phyloP scores from a whole-genome alignment of 192 early-diverging fungal species.

The Coemansia asiatica region DNA sequence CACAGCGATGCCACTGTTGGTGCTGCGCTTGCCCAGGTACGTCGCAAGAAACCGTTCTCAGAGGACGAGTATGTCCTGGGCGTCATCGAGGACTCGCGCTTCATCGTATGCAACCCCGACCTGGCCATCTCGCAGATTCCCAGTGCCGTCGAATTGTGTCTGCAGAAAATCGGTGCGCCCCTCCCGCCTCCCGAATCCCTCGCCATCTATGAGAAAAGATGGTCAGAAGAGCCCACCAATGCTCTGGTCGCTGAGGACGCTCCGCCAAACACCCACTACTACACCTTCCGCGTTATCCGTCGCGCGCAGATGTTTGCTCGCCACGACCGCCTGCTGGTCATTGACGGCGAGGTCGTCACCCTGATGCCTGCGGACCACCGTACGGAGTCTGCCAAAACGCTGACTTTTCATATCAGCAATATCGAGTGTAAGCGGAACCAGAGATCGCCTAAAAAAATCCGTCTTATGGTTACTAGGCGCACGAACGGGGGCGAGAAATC shows the following conservation, averaged over 20 bases:
- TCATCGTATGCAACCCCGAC: constrained; percentile 73
- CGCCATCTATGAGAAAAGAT: not conserved
- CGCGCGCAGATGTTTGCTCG: constrained; percentile 85
- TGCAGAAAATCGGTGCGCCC: constrained; percentile 35
- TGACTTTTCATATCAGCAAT: constrained; percentile 66
- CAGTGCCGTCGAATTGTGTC: constrained; percentile 32
- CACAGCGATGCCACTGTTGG: constrained; percentile 69
- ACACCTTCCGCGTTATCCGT: constrained; percentile 84
- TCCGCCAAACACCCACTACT: constrained; percentile 38
- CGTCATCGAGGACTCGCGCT: constrained; percentile 72
- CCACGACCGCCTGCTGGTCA: constrained; percentile 82
- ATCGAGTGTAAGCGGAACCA: constrained; percentile 72
- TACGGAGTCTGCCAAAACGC: constrained; percentile 82
- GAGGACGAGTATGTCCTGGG: constrained; percentile 80
- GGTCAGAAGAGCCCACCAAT: not conserved
- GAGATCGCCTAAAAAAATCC: constrained; percentile 68
- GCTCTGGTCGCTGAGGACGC: not conserved
- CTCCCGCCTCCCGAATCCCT: constrained; percentile 14
- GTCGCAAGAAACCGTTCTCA: constrained; percentile 83
- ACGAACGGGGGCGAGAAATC: constrained; percentile 64
- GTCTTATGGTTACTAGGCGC: constrained; percentile 63
- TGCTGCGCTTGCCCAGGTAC: constrained; percentile 82
- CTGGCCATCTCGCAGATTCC: constrained; percentile 68
- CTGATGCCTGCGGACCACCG: constrained; percentile 82
- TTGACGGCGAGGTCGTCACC: constrained; percentile 92